These are phyloP conservation scores for Fusarium begoniae DNA, from an alignment of 2,329 filamentous ascomycete genomes.

Conservation along the genomic window DNA sequence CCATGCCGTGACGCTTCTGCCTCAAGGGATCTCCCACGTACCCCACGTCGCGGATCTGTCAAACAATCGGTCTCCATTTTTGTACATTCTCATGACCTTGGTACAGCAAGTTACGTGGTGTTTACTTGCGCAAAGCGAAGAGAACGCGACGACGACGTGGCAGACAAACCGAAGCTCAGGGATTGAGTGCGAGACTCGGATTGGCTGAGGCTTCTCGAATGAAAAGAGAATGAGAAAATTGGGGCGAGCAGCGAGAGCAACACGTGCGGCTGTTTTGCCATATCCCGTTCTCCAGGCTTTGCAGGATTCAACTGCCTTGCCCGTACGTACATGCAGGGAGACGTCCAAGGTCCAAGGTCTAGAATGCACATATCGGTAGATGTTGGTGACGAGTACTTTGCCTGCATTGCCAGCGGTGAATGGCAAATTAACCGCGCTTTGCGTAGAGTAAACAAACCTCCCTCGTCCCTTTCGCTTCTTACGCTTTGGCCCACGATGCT, in stretches of 20 bases:
- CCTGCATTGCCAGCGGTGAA: not conserved
- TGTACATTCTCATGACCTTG: conserved; percentile 12
- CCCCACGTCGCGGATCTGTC: conserved; percentile 30
- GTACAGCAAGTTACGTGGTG: conserved; percentile 7
- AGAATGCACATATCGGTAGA: not conserved
- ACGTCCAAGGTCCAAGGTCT: not conserved
- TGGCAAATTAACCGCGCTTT: conserved; percentile 26
- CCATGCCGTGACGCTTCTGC: not conserved
- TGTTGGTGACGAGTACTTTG: conserved; percentile 1
- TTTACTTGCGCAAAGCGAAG: not conserved
- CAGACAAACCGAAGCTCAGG: not conserved
- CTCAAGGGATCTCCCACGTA: conserved; percentile 2
- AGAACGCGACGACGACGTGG: not conserved
- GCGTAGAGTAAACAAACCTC: conserved; percentile 1
- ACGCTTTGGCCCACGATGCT: conserved; percentile 4
- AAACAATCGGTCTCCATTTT: conserved; percentile 14
- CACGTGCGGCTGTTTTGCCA: conserved; percentile 16
- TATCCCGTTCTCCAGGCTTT: conserved; percentile 7
- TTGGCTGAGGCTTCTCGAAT: conserved; percentile 11
- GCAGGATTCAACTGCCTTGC: not conserved
- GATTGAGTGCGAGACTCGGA: not conserved
- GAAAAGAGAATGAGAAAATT: not conserved
- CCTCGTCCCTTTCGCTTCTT: not conserved
- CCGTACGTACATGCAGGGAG: not conserved
- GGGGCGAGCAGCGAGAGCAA: not conserved